Conservation (phyloP, 2,329 filamentous ascomycete genomes). For the Alternaria incomplexa region DNA sequence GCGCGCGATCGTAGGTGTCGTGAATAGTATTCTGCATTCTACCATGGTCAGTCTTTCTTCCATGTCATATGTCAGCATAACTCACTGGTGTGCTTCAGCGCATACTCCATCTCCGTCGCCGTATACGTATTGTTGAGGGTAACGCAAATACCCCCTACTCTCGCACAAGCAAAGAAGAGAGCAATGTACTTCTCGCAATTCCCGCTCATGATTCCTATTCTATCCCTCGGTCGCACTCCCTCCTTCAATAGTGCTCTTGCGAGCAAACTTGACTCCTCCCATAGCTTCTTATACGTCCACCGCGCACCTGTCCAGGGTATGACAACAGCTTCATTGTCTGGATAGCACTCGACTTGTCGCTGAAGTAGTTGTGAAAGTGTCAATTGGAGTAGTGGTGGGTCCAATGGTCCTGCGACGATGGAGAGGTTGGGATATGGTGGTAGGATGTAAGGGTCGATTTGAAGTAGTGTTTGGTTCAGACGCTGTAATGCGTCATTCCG, state of each 20-base stretch:
- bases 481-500: conserved; percentile 40
- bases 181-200: conserved; percentile 66
- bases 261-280: conserved; percentile 48
- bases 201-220: conserved; percentile 75
- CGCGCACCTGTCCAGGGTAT: conserved; percentile 77
- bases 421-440: conserved; percentile 55
- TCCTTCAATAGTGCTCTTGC: conserved; percentile 63
- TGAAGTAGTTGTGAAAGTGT: conserved; percentile 76
- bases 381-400: conserved; percentile 72
- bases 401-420: conserved; percentile 70
- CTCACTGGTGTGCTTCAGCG: conserved; percentile 71
- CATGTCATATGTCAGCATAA: not conserved
- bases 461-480: conserved; percentile 47
- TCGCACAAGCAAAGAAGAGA: conserved; percentile 73
- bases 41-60: not conserved
- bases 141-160: conserved; percentile 62
- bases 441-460: conserved; percentile 47
- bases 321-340: conserved; percentile 70
- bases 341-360: conserved; percentile 70
- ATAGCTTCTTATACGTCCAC: conserved; percentile 65
- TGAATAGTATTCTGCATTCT: conserved; percentile 77
- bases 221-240: conserved; percentile 71
- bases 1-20: conserved; percentile 70
- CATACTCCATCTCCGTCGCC: conserved; percentile 72
- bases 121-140: conserved; percentile 87